phyloP scores from a whole-genome alignment of 2,329 filamentous ascomycete species.

The Pseudopyricularia javanii region DNA sequence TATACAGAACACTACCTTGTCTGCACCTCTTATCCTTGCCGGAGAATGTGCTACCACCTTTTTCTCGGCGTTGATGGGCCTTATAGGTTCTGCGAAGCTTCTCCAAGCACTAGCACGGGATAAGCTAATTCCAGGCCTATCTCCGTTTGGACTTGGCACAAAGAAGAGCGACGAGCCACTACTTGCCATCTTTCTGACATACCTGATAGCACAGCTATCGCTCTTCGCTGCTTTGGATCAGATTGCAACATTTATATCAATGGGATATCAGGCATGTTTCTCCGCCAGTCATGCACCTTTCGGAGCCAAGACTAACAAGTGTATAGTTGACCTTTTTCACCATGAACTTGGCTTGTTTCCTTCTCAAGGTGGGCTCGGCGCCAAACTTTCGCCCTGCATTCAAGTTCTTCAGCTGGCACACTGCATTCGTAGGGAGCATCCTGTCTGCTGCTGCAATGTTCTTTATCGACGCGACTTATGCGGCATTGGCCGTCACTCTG shows the following conservation, averaged over 20 bases:
- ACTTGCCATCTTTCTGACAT: slow-evolving; percentile 65
- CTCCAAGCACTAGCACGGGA: slow-evolving; percentile 75
- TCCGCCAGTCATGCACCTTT: background rate
- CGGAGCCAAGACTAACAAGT: background rate
- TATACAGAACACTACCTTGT: slow-evolving; percentile 72
- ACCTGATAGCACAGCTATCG: slow-evolving; percentile 62
- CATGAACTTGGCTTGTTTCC: slow-evolving; percentile 77
- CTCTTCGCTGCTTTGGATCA: slow-evolving; percentile 77
- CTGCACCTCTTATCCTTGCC: slow-evolving; percentile 58
- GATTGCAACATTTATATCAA: slow-evolving; percentile 80
- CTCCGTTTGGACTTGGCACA: slow-evolving; percentile 62
- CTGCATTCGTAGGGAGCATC: slow-evolving; percentile 62
- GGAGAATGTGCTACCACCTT: slow-evolving; percentile 75
- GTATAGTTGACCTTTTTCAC: slow-evolving; percentile 73
- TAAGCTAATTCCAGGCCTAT: slow-evolving; percentile 63
- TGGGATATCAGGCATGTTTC: slow-evolving; percentile 59
- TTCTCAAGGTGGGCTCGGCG: slow-evolving; percentile 75
- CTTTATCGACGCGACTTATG: slow-evolving; percentile 75
- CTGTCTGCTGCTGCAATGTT: slow-evolving; percentile 75
- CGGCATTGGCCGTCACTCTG: slow-evolving; percentile 60
- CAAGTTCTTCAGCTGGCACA: slow-evolving; percentile 81
- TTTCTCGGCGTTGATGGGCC: slow-evolving; percentile 78
- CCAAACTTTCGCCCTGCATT: slow-evolving; percentile 84
- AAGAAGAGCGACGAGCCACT: slow-evolving; percentile 62
- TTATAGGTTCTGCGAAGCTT: slow-evolving; percentile 75